phyloP scores from a whole-genome alignment of 495 filamentous ascomycete genomes.

The Symbiotaphrina buchneri region DNA sequence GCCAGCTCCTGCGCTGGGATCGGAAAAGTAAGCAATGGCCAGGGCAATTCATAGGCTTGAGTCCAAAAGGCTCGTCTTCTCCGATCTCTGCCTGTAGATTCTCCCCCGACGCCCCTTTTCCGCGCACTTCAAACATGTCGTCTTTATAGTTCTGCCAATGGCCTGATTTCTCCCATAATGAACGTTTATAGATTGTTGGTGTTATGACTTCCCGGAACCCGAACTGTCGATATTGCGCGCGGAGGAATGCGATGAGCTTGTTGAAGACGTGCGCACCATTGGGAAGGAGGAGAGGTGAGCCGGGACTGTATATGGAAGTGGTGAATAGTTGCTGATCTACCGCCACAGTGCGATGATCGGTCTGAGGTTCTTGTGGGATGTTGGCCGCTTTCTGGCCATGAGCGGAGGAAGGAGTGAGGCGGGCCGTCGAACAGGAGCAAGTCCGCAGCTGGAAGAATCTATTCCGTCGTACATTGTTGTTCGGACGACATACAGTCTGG shows the following conservation, averaged over 20 bases:
- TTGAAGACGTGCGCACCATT: slow-evolving; percentile 74
- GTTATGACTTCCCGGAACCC: slow-evolving; percentile 86
- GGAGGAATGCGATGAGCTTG: slow-evolving; percentile 65
- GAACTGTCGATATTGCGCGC: slow-evolving; percentile 67
- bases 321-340: slow-evolving; percentile 57
- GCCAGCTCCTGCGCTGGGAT: slow-evolving; percentile 47
- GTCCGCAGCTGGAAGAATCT: no score
- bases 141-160: slow-evolving; percentile 89
- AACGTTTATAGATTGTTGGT: slow-evolving; percentile 82
- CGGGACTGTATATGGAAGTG: slow-evolving; percentile 58
- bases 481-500: no score
- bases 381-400: not conserved
- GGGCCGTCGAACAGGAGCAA: no score
- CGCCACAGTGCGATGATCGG: slow-evolving; percentile 51
- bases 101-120: slow-evolving; percentile 26
- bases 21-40: slow-evolving; percentile 81
- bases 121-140: slow-evolving; percentile 82
- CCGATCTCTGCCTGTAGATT: slow-evolving; percentile 16
- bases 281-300: slow-evolving; percentile 73
- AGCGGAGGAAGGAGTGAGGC: no score
- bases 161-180: slow-evolving; percentile 71
- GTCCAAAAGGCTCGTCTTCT: slow-evolving; percentile 60
- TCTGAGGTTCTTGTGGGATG: slow-evolving; percentile 7
- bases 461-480: no score
- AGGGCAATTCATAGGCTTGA: slow-evolving; percentile 96